Evolutionary conservation across 306 rosid species (phyloP).

Genomic region (Hylodesmum podocarpum): DNA sequence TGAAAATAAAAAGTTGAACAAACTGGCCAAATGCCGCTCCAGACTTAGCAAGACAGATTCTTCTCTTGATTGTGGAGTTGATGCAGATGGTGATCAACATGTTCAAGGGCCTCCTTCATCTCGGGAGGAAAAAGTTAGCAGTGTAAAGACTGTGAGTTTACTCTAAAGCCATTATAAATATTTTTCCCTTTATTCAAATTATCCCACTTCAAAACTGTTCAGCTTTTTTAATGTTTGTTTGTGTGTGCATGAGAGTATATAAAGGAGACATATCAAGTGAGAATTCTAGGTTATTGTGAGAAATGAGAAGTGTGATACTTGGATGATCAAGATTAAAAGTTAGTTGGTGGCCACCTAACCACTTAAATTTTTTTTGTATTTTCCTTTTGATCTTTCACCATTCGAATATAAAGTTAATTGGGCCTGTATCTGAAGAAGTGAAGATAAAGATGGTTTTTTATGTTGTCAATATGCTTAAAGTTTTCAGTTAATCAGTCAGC

Average conservation of each 20-base stretch:
- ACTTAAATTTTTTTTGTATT: not conserved
- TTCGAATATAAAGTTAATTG: not conserved
- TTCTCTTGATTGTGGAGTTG: constrained; percentile 70
- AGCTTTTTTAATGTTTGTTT: not conserved
- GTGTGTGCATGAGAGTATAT: too few species aligned
- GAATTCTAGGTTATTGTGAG: not conserved
- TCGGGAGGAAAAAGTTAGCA: constrained; percentile 97
- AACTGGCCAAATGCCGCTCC: constrained; percentile 65
- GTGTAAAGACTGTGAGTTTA: constrained; percentile 88
- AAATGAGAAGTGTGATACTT: too few species aligned
- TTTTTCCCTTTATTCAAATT: not conserved
- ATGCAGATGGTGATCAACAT: constrained; percentile 77
- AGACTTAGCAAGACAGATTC: constrained; percentile 70
- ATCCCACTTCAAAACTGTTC: constrained; percentile 1
- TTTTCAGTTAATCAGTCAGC: constrained; percentile 11
- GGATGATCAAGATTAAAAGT: too few species aligned
- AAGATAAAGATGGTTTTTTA: not conserved
- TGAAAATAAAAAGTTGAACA: constrained; percentile 67
- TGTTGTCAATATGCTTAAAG: not conserved
- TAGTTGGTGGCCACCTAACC: not conserved
- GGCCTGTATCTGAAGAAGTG: not conserved
- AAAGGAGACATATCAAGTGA: not conserved
- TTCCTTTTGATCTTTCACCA: not conserved
- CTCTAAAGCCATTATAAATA: not conserved
- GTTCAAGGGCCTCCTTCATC: constrained; percentile 77